Conservation (phyloP, 305 asterid species). For the Fraxinus platypoda region DNA sequence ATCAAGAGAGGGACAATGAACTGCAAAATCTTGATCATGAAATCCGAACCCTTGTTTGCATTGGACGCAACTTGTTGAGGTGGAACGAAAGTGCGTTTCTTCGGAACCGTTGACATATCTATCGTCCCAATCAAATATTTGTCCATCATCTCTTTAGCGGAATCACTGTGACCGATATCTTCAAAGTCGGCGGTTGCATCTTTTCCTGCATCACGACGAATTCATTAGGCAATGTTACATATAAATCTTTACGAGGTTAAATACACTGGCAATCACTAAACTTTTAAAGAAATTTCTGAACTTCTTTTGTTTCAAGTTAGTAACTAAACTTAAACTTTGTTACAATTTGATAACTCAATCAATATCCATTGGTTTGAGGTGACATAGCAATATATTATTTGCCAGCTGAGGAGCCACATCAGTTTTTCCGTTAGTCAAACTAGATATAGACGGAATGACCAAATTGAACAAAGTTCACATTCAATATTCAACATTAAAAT, state of each 20-base stretch:
- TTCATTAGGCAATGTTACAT: not conserved
- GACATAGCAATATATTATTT: not conserved
- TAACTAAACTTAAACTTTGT: not conserved
- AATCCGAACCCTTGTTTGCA: slow-evolving; percentile 40
- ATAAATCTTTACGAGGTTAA: not conserved
- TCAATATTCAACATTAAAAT: not conserved
- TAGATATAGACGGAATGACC: not conserved
- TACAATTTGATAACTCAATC: not conserved
- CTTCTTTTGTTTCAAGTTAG: not conserved
- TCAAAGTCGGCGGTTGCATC: slow-evolving; percentile 68
- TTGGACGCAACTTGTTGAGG: slow-evolving; percentile 20
- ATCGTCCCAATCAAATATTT: slow-evolving; percentile 56
- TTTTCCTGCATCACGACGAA: slow-evolving; percentile 40
- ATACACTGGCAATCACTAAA: not conserved
- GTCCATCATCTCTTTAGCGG: slow-evolving; percentile 49
- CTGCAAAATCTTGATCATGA: slow-evolving; percentile 52
- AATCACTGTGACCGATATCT: slow-evolving; percentile 64
- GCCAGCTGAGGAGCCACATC: not conserved
- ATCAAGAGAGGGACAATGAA: slow-evolving; percentile 61
- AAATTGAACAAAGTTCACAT: not conserved
- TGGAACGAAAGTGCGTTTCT: slow-evolving; percentile 34
- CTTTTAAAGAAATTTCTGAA: not conserved
- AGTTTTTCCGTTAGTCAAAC: not conserved
- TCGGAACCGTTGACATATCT: slow-evolving; percentile 51
- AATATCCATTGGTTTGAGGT: not conserved